Percentiles rank a stretch among this genome's conserved stretches.
These are phyloP conservation scores for Neurospora sp. DNA, from an alignment of 495 filamentous ascomycete species.

Conservation along the genomic window DNA sequence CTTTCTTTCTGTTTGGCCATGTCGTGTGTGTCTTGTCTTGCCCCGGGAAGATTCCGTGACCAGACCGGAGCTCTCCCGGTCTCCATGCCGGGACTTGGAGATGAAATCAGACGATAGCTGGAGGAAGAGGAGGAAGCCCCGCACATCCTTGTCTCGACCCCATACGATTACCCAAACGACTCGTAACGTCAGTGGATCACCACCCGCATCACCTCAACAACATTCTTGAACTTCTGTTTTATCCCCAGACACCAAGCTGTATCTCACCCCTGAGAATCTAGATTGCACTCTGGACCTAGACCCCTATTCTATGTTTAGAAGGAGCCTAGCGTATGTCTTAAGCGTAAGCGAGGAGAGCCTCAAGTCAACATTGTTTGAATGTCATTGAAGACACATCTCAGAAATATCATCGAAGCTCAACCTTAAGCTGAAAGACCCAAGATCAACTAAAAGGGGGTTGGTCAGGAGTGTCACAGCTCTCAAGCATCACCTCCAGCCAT, in stretches of 20 bases:
- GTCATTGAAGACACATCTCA: background rate
- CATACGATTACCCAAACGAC: background rate
- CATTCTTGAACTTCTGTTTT: background rate
- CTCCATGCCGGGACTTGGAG: background rate
- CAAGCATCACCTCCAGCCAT: slow-evolving; percentile 5
- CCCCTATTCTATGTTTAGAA: background rate
- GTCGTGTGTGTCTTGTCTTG: background rate
- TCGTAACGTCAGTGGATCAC: background rate
- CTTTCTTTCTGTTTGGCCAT: background rate
- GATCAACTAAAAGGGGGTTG: background rate
- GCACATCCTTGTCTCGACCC: background rate
- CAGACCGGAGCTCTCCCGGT: background rate
- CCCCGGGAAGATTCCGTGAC: background rate
- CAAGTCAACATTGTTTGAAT: background rate
- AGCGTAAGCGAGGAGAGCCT: background rate
- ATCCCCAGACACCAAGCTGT: background rate
- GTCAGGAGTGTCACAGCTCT: background rate
- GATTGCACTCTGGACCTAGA: background rate
- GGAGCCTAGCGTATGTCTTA: background rate
- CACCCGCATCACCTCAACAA: background rate
- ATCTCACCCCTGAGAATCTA: background rate
- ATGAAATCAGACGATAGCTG: background rate
- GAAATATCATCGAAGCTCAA: background rate
- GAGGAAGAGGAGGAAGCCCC: background rate
- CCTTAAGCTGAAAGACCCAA: background rate